A percentile compares a stretch with the other conserved stretches of the same genome.
Evolutionary conservation across 2,329 filamentous ascomycete species (phyloP).

Genomic region (Fusarium goolgardi): DNA sequence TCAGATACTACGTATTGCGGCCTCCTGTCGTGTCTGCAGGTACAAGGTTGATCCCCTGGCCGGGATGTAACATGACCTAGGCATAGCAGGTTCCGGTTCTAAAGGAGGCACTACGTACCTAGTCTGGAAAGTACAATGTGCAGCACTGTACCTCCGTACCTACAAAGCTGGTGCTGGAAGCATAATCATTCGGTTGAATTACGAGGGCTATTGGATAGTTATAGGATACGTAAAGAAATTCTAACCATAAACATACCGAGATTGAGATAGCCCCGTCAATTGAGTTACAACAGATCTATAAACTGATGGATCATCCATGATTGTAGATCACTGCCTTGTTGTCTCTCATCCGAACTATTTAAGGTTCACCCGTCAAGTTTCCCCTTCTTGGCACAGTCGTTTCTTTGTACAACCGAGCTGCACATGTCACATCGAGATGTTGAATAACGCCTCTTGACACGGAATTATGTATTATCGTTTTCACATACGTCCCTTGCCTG

Average conservation of each 20-base stretch:
- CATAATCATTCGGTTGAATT: background rate
- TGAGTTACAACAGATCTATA: constrained; percentile 17
- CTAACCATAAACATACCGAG: background rate
- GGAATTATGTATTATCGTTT: background rate
- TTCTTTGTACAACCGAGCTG: background rate
- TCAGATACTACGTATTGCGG: constrained; percentile 35
- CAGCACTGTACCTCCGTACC: background rate
- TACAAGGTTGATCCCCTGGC: constrained; percentile 30
- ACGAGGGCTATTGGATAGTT: background rate
- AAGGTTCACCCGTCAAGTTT: constrained; percentile 1
- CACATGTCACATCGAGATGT: background rate
- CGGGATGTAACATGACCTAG: constrained; percentile 22
- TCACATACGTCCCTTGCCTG: background rate
- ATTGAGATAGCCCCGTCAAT: background rate
- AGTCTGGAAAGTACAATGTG: background rate
- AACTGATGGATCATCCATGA: constrained; percentile 12
- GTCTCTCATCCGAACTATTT: constrained; percentile 3
- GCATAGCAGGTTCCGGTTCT: background rate
- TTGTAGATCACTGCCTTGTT: constrained; percentile 10
- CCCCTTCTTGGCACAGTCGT: constrained; percentile 1
- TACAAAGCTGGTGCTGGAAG: background rate
- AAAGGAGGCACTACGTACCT: background rate
- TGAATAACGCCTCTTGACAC: background rate
- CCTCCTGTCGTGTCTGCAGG: constrained; percentile 20
- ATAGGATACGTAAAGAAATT: background rate